A percentile compares a stretch with the other conserved stretches of the same genome.
These are phyloP conservation scores for Dendrothele bispora DNA, from an alignment of 768 basidiomycete genomes.

Conservation along the genomic window DNA sequence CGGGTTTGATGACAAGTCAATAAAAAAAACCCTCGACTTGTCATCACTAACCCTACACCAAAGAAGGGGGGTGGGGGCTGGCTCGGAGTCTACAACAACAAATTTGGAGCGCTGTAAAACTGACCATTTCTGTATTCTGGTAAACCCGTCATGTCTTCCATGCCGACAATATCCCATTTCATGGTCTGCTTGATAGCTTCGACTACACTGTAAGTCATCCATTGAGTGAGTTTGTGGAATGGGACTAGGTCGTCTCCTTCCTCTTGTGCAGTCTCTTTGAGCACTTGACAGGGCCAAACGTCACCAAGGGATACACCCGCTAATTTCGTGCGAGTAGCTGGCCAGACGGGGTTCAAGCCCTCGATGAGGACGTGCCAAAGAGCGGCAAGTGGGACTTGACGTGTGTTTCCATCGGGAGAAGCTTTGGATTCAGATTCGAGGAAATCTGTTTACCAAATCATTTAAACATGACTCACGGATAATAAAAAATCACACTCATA, in stretches of 20 bases:
- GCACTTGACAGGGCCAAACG: constrained; percentile 83
- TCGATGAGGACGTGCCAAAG: constrained; percentile 85
- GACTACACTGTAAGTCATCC: constrained; percentile 89
- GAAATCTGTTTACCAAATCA: constrained; percentile 50
- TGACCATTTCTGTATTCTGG: constrained; percentile 94
- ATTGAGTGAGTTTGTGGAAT: constrained; percentile 95
- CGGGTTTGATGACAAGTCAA: too few species aligned
- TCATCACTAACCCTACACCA: too few species aligned
- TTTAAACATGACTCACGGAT: background rate
- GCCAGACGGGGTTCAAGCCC: constrained; percentile 89
- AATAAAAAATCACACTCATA: constrained; percentile 25
- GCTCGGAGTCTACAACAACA: too few species aligned
- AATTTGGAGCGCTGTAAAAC: constrained; percentile 7
- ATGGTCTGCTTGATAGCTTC: constrained; percentile 79
- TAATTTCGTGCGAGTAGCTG: constrained; percentile 65
- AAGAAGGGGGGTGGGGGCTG: too few species aligned
- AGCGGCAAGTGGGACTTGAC: constrained; percentile 65
- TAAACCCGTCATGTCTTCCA: constrained; percentile 86
- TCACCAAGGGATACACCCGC: constrained; percentile 80
- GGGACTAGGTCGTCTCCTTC: constrained; percentile 79
- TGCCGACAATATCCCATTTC: constrained; percentile 78
- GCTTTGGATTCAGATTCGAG: constrained; percentile 55
- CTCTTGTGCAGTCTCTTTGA: constrained; percentile 26
- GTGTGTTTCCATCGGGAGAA: constrained; percentile 35
- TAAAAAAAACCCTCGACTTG: too few species aligned